Base-by-base conservation (phyloP, 176 grass and related monocot genomes). In the Eragrostis nindensis region DNA sequence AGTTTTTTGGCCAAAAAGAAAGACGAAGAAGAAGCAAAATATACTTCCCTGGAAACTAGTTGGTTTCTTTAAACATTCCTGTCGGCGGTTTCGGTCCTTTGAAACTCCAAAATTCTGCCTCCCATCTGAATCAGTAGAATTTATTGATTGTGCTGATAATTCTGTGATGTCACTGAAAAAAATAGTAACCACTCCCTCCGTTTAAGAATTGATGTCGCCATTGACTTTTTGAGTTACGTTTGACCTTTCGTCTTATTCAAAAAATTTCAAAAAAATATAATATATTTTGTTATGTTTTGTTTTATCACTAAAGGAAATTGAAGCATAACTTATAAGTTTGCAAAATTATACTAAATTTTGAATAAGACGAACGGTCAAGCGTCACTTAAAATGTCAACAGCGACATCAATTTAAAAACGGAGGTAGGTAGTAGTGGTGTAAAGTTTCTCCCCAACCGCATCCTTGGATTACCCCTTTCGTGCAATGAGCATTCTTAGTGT, bases 401-500 rank as follows among this genome's bases (percentile, higher is more conserved):
- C n/a, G n/a, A n/a, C n/a, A n/a, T n/a, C n/a, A n/a, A n/a, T n/a
- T n/a, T n/a, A n/a, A n/a, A n/a, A n/a, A n/a, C n/a, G n/a, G n/a
- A n/a, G n/a, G n/a, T n/a, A n/a, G n/a, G n/a, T n/a, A n/a, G n/a
- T n/a, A n/a, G n/a, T n/a, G 15, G 1, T 44, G 5, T 30, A 19
- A 7, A 18, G 8, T 49, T 63, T 47, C 19, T 21, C 26, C 24
- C 18, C 43, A 29, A 64, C 8, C 27, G 44, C 26, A 10, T 66
- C 76, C n/a, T 67, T 66, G 11, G 19, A 40, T 79, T 53, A 19
- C 26, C 24, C 29, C 59, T 86, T 62, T 11, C 70, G 14, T 86
- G 39, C 21, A 6, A 81, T 54, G 22, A 62, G 15, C 53, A 71
- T 68, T 44, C 25, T 62, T 80, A 36, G 21, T 64, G 32, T 74